Evolutionary conservation across 345 rosid species (phyloP).

Genomic region (Populus tremula): DNA sequence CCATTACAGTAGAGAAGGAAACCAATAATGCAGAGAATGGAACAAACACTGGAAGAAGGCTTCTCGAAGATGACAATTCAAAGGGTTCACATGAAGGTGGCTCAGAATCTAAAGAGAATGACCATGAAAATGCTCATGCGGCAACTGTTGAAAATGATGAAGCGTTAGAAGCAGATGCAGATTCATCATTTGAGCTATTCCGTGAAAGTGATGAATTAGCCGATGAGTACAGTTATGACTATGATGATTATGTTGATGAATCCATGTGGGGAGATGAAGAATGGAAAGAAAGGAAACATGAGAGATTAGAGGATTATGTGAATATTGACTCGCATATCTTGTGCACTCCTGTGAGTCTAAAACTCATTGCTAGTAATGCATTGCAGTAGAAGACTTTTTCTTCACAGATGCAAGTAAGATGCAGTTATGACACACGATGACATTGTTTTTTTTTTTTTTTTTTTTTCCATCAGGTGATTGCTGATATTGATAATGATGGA

Average conservation of each 20-base stretch:
- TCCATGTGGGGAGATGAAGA: constrained; percentile 96
- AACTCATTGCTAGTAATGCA: constrained; percentile 16
- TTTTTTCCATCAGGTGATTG: constrained; percentile 67
- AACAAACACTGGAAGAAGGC: constrained; percentile 63
- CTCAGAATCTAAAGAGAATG: constrained; percentile 45
- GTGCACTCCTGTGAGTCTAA: constrained; percentile 83
- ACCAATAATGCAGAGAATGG: constrained; percentile 38
- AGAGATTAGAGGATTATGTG: constrained; percentile 85
- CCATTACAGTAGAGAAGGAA: constrained; percentile 29
- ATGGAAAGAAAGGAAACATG: constrained; percentile 82
- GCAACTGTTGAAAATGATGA: constrained; percentile 86
- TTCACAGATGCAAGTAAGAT: constrained; percentile 12
- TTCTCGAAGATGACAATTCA: constrained; percentile 61
- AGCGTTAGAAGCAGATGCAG: constrained; percentile 83
- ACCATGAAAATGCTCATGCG: constrained; percentile 38
- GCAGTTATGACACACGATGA: constrained; percentile 6
- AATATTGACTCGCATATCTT: constrained; percentile 86
- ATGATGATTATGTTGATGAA: constrained; percentile 90
- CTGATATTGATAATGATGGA: constrained; percentile 97
- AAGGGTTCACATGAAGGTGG: constrained; percentile 44
- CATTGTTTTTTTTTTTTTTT: not conserved
- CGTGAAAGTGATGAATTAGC: constrained; percentile 87
- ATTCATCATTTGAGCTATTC: constrained; percentile 81
- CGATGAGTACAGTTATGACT: constrained; percentile 86
- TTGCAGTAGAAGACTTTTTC: constrained; percentile 4